phyloP scores from a whole-genome alignment of 352 stramenopile species.

The Elongisporangium prolatum region DNA sequence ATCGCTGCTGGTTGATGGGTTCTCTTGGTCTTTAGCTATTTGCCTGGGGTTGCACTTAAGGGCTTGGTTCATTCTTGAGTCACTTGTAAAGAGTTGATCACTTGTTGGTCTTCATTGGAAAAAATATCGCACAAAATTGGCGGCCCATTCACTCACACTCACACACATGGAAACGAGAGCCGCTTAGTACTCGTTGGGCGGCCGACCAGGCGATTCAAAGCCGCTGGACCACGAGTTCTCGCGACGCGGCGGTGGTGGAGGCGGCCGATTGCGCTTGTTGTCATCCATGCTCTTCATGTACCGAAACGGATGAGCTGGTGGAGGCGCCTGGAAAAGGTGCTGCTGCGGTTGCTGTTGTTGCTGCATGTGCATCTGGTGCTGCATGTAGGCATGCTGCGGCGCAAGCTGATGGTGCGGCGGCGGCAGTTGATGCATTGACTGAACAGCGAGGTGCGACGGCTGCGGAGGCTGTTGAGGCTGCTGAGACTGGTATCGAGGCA shows the following conservation, averaged over 20 bases:
- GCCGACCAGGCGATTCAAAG: conserved; percentile 36
- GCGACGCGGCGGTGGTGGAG: conserved; percentile 24
- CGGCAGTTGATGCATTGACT: too few relatives aligned
- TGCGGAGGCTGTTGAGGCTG: conserved; percentile 4
- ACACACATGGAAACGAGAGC: neutral
- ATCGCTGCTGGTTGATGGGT: too few relatives aligned
- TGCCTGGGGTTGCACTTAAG: too few relatives aligned
- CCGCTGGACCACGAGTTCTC: conserved; percentile 56
- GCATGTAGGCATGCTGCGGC: conserved; percentile 10
- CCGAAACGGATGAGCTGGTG: conserved; percentile 39
- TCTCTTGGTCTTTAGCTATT: too few relatives aligned
- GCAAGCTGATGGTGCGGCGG: conserved; percentile 14
- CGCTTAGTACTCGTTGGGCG: conserved; percentile 32
- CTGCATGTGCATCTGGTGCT: conserved; percentile 28
- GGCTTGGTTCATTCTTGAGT: too few relatives aligned
- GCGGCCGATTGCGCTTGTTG: conserved; percentile 25
- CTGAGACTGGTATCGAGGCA: conserved; percentile 19
- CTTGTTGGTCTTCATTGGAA: too few relatives aligned
- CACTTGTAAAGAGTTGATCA: too few relatives aligned
- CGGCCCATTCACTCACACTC: conserved; percentile 5
- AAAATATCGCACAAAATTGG: too few relatives aligned
- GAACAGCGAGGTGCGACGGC: neutral
- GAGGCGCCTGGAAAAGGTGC: conserved; percentile 21
- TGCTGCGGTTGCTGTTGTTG: conserved; percentile 27
- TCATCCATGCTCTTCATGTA: conserved; percentile 74